Evolutionary conservation across 169 alveolate species (phyloP).

Genomic region (Plasmodium relictum): DNA sequence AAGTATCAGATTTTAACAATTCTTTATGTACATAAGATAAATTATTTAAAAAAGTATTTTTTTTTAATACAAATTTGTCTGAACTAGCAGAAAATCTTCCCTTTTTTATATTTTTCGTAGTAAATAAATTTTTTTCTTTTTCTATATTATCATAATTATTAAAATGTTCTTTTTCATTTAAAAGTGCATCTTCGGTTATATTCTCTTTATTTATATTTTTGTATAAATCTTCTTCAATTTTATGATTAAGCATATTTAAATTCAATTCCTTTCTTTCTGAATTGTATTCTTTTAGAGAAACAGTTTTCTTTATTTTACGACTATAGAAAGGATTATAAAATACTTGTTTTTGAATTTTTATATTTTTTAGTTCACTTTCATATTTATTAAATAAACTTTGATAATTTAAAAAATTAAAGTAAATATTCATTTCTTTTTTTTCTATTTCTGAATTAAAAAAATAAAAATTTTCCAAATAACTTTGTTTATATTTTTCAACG

Average conservation of each 20-base stretch:
- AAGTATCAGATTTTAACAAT: no score
- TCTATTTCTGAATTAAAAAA: constrained; percentile 27
- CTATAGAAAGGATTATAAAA: not conserved
- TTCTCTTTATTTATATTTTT: no score
- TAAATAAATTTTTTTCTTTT: no score
- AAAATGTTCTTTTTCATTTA: no score
- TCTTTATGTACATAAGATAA: not conserved
- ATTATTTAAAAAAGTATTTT: not conserved
- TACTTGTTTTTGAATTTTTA: constrained; percentile 13
- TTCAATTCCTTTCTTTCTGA: not conserved
- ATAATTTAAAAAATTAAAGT: constrained; percentile 46
- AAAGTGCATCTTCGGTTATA: no score
- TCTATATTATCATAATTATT: no score
- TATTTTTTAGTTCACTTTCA: constrained; percentile 32
- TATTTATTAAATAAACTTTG: constrained; percentile 49
- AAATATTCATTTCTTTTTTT: constrained; percentile 7
- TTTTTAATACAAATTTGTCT: not conserved
- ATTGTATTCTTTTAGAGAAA: not conserved
- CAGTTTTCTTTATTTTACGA: not conserved
- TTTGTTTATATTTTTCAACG: constrained; percentile 29
- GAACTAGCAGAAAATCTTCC: not conserved
- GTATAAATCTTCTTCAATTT: no score
- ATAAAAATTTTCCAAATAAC: constrained; percentile 25
- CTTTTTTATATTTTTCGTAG: no score
- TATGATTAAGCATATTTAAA: no score